A percentile compares a stretch with the other conserved stretches of the same genome.
These are phyloP conservation scores for Acacia crassicarpa DNA, from an alignment of 306 rosid genomes.

Conservation along the genomic window DNA sequence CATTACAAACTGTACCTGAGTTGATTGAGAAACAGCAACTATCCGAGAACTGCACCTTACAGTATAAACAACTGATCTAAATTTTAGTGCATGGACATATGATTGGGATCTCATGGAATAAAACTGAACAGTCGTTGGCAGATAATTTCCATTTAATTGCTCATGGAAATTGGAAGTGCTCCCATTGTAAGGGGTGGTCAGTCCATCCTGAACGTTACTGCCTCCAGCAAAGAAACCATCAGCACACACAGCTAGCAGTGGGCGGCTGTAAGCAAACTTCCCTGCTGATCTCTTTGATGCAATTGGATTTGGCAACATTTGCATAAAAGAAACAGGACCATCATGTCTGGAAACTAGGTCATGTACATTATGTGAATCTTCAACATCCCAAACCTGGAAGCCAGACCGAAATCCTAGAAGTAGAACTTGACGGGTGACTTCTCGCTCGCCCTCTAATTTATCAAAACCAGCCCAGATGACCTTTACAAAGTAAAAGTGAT, in stretches of 20 bases:
- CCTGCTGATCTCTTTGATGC: constrained; percentile 61
- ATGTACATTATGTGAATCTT: constrained; percentile 82
- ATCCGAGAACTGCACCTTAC: constrained; percentile 90
- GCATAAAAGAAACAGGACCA: constrained; percentile 86
- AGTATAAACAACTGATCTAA: constrained; percentile 80
- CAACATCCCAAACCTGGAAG: constrained; percentile 98
- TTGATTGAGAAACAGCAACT: constrained; percentile 76
- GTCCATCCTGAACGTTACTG: constrained; percentile 53
- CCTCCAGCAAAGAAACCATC: constrained; percentile 69
- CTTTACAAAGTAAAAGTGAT: constrained; percentile 39
- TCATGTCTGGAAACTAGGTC: constrained; percentile 81
- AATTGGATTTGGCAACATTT: constrained; percentile 84
- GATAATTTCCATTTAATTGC: constrained; percentile 51
- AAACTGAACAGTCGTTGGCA: constrained; percentile 78
- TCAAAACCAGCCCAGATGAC: constrained; percentile 98
- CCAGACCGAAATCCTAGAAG: constrained; percentile 88
- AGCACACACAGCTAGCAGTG: constrained; percentile 72
- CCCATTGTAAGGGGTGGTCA: constrained; percentile 46
- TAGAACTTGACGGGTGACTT: constrained; percentile 61
- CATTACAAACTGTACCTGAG: constrained; percentile 62
- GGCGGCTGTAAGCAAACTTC: constrained; percentile 69
- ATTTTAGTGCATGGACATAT: constrained; percentile 80
- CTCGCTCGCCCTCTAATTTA: constrained; percentile 76
- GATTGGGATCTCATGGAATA: constrained; percentile 87
- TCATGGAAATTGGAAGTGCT: constrained; percentile 57